Conservation (phyloP, 2,329 filamentous ascomycete genomes). For the Aspergillus sp. region DNA sequence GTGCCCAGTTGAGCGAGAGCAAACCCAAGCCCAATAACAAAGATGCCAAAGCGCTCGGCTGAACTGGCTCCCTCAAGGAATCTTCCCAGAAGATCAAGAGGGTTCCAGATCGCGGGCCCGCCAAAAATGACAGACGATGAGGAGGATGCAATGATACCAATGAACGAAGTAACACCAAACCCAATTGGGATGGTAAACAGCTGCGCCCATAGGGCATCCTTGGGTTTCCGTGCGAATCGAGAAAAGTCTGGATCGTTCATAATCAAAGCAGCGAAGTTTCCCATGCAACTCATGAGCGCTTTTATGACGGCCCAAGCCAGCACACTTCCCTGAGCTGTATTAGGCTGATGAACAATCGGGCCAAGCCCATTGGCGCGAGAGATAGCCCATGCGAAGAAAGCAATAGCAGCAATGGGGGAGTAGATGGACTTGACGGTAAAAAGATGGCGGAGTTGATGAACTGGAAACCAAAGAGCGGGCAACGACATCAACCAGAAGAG, state of each 20-base stretch:
- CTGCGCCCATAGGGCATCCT: slow-evolving; percentile 78
- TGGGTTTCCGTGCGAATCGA: slow-evolving; percentile 75
- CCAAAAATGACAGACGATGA: slow-evolving; percentile 64
- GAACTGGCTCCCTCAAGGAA: slow-evolving; percentile 70
- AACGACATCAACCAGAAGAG: slow-evolving; percentile 80
- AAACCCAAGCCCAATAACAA: slow-evolving; percentile 69
- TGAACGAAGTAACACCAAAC: slow-evolving; percentile 79
- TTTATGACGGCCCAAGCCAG: slow-evolving; percentile 81
- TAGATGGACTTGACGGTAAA: slow-evolving; percentile 89
- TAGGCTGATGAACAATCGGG: slow-evolving; percentile 72
- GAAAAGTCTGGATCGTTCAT: slow-evolving; percentile 79
- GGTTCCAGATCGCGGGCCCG: slow-evolving; percentile 68
- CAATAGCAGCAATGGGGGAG: slow-evolving; percentile 77
- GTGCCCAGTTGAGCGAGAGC: slow-evolving; percentile 80
- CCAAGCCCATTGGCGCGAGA: slow-evolving; percentile 79
- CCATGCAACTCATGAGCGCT: slow-evolving; percentile 84
- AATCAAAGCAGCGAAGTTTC: slow-evolving; percentile 88
- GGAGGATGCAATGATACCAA: slow-evolving; percentile 76
- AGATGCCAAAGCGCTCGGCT: slow-evolving; percentile 71
- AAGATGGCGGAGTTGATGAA: slow-evolving; percentile 82
- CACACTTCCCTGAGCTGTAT: slow-evolving; percentile 62
- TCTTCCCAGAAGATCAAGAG: slow-evolving; percentile 63
- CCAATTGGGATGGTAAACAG: slow-evolving; percentile 70
- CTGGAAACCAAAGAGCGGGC: slow-evolving; percentile 84
- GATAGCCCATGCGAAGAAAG: slow-evolving; percentile 85